Evolutionary conservation across 2,329 filamentous ascomycete species (phyloP).

Genomic region (Escovopsis sp.): DNA sequence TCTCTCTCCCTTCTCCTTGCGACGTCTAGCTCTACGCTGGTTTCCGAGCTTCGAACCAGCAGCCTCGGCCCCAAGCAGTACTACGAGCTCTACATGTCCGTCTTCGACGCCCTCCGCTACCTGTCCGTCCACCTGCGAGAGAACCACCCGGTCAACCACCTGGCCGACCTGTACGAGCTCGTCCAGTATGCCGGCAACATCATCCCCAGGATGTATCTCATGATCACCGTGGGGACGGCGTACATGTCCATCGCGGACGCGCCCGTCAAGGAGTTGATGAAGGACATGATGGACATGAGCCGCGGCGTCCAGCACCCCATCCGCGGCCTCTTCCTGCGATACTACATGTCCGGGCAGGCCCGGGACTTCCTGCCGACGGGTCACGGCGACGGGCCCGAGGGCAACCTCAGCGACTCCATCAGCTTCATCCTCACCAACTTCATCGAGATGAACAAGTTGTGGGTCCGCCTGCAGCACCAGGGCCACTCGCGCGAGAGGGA

Average conservation of each 20-base stretch:
- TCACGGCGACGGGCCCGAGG: slow-evolving; percentile 78
- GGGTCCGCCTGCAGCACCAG: slow-evolving; percentile 94
- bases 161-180: slow-evolving; percentile 93
- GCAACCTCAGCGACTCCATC: slow-evolving; percentile 92
- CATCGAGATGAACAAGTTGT: slow-evolving; percentile 99
- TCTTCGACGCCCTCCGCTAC: slow-evolving; percentile 94
- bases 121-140: slow-evolving; percentile 93
- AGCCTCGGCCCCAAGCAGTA: slow-evolving; percentile 98
- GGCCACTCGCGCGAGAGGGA: slow-evolving; percentile 92
- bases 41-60: slow-evolving; percentile 95
- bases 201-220: slow-evolving; percentile 86
- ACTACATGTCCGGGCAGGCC: slow-evolving; percentile 91
- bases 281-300: slow-evolving; percentile 99
- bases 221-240: slow-evolving; percentile 97
- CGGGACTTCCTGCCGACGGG: slow-evolving; percentile 74
- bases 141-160: slow-evolving; percentile 93
- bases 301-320: slow-evolving; percentile 94
- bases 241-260: slow-evolving; percentile 99
- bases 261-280: slow-evolving; percentile 99
- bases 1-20: slow-evolving; percentile 3
- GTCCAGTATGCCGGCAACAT: slow-evolving; percentile 98
- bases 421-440: slow-evolving; percentile 98
- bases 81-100: slow-evolving; percentile 98
- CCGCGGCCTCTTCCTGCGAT: slow-evolving; percentile 84
- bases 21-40: slow-evolving; percentile 67